A percentile compares a stretch with the other conserved stretches of the same genome.
phyloP scores from a whole-genome alignment of 106 monocot species.

The Platanthera guangdongensis region DNA sequence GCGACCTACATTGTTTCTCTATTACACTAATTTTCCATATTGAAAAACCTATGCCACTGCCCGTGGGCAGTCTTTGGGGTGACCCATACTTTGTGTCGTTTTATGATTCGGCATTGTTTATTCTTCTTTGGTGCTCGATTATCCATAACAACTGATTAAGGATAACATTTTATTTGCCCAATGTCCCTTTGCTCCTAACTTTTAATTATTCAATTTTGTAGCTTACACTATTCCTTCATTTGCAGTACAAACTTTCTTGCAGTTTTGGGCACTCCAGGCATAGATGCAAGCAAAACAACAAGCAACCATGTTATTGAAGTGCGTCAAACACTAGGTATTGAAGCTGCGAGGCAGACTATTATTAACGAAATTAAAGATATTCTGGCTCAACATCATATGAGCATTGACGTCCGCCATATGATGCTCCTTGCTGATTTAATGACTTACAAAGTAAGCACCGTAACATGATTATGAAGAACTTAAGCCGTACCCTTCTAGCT shows the following conservation, averaged over 20 bases:
- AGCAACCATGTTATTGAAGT: slow-evolving; percentile 89
- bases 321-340: slow-evolving; percentile 71
- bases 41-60: too few species aligned
- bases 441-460: slow-evolving; percentile 63
- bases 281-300: slow-evolving; percentile 59
- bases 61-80: too few species aligned
- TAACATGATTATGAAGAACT: neutral
- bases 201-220: neutral
- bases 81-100: too few species aligned
- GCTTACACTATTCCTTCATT: slow-evolving; percentile 1
- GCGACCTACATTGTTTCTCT: too few species aligned
- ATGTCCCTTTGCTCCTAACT: neutral
- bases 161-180: too few species aligned
- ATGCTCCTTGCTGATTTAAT: slow-evolving; percentile 96
- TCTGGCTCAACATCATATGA: slow-evolving; percentile 77
- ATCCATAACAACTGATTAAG: too few species aligned
- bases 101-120: too few species aligned
- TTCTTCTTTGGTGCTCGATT: too few species aligned
- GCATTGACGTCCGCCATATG: slow-evolving; percentile 90
- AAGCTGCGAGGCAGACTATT: slow-evolving; percentile 87
- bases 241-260: slow-evolving; percentile 78
- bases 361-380: slow-evolving; percentile 77
- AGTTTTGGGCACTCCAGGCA: slow-evolving; percentile 89
- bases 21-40: too few species aligned
- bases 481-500: neutral